Base-by-base conservation (phyloP, 1,139 yeast species). In the Hansenula sp. region DNA sequence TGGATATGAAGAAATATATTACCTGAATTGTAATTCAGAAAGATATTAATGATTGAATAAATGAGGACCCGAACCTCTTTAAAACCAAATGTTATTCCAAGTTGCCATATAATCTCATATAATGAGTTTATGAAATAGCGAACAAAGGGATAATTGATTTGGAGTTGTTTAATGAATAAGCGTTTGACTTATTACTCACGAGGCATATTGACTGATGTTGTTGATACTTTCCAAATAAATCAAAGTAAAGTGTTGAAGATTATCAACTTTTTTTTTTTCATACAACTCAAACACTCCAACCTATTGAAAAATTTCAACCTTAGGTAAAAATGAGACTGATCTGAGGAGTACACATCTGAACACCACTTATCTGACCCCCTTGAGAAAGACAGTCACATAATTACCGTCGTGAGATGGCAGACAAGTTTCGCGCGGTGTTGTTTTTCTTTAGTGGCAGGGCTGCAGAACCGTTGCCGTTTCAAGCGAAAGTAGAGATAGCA, bases 11-110 rank as follows among this genome's bases (percentile, higher is more conserved):
- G 31, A 51, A 55, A 56, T 55, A 57, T 34, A 33, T 30, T 43
- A 40, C 44, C 45, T 44, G 40, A 35, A 35, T 42, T 33, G 44
- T n/a, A n/a, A 44, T 40, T 44, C 43, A 42, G 40, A 36, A 28
- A 40, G 11, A 40, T 31, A 46, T 46, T 49, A 49, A 30, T 29
- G 12, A 17, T 36, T 27, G 30, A 25, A 45, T 25, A 60, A 62
- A 65, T 65, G 85, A 81, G 88, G 87, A 74, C 87, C 87, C 87
- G 88, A 81, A 77, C 83, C 84, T 75, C 82, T 61, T n/a, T 5
- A 24, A 24, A 11, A 34, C 29, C 30, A 77, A 67, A 54, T 77
- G 32, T 8, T 31, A 12, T 30, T 7, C 19, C 21, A 11, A 30
- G 25, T 21, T 21, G 25, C 25, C 25, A 5, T 6, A 21, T 21